Evolutionary conservation across 495 filamentous ascomycete species (phyloP), one percentile per base, ranked within the genome.

Genomic region (Friedmanniomyces simplex): DNA sequence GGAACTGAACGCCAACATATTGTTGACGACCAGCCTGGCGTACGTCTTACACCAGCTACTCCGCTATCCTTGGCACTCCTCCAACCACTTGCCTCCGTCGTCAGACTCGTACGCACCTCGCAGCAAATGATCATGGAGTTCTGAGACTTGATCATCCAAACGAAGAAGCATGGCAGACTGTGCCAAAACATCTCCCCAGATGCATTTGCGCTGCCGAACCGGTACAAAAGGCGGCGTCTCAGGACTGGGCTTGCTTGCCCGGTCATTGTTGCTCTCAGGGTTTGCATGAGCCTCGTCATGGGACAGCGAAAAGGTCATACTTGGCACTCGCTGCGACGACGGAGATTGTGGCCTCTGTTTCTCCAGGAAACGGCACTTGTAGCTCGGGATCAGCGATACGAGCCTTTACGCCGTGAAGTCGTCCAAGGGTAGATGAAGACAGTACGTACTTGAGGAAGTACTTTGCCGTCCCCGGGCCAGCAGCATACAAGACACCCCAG

Each of bases 71-170:
- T n/a, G n/a, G n/a, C n/a, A n/a, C n/a, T 47, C 43, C 43, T 47
- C 18, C 14, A 8, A 6, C 14, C 13, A 47, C 21, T 47, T 47
- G 11, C 20, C 18, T n/a, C 43, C 43, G 8, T 16, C 21, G 8
- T 8, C 11, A 11, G 20, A 8, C 10, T 47, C 14, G 8, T 12
- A 6, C 14, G 14, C 43, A 11, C 14, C 43, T 26, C 25, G 26
- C 26, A 78, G 50, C 73, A 78, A 77, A 57, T 82, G 84, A 65
- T 84, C 78, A 51, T 78, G n/a, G n/a, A n/a, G n/a, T n/a, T n/a
- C n/a, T n/a, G n/a, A n/a, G n/a, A n/a, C 66, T 85, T 85, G 54
- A 83, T 73, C 66, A 77, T 52, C 76, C 78, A 82, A 3, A 84
- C 76, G 45, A 80, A 50, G 37, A 73, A 75, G 42, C 79, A 77